These are phyloP conservation scores for Paraphaeosphaeria minitans DNA, from an alignment of 2,329 filamentous ascomycete genomes.

Conservation along the genomic window DNA sequence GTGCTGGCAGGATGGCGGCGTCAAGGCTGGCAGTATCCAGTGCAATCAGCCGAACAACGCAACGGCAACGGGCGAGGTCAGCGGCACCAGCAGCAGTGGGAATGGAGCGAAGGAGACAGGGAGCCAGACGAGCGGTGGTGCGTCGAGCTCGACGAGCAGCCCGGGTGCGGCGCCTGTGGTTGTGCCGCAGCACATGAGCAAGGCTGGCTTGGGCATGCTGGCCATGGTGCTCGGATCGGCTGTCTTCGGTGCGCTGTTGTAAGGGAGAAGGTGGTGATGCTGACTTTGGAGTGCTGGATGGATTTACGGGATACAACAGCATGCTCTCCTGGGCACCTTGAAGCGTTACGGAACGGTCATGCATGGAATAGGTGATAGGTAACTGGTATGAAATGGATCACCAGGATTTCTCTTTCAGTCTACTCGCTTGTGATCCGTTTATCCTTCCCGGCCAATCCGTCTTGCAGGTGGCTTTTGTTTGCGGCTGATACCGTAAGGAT, in stretches of 20 bases:
- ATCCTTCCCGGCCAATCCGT: not conserved
- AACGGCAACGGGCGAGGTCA: conserved; percentile 31
- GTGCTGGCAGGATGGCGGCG: conserved; percentile 36
- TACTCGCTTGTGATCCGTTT: not conserved
- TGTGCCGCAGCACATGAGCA: conserved; percentile 28
- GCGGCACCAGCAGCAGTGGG: conserved; percentile 16
- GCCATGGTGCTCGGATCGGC: conserved; percentile 34
- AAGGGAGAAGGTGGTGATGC: not conserved
- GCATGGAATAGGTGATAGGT: not conserved
- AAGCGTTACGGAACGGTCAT: not conserved
- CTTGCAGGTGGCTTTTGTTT: not conserved
- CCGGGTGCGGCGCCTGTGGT: conserved; percentile 22
- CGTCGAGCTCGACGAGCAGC: conserved; percentile 20
- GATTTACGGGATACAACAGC: not conserved
- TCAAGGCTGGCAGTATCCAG: conserved; percentile 26
- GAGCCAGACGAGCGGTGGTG: conserved; percentile 10
- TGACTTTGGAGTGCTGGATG: not conserved
- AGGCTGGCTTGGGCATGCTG: conserved; percentile 35
- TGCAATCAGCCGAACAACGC: conserved; percentile 35
- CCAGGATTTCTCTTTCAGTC: not conserved
- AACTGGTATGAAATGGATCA: not conserved
- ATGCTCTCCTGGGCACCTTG: not conserved
- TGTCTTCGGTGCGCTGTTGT: conserved; percentile 36
- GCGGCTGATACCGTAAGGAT: too few relatives aligned
- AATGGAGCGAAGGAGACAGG: conserved; percentile 11